phyloP scores from a whole-genome alignment of 768 basidiomycete genomes.

The Hygrocybe coccinea region DNA sequence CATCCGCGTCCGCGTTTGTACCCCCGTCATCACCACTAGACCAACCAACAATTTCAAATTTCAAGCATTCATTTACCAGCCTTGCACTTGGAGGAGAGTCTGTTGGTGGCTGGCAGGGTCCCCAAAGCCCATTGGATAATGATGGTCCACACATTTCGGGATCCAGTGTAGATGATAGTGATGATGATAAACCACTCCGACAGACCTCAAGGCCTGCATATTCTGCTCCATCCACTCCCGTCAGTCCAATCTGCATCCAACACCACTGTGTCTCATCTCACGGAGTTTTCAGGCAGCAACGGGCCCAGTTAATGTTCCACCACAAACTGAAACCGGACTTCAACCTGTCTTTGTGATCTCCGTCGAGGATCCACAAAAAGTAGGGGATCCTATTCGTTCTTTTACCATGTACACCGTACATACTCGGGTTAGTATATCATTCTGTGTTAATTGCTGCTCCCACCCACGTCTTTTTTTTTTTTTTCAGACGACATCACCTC shows the following conservation, averaged over 20 bases:
- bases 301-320: conserved; percentile 7
- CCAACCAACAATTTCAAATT: conserved; percentile 13
- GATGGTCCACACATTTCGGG: conserved; percentile 22
- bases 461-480: conserved; percentile 2
- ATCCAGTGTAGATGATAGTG: conserved; percentile 50
- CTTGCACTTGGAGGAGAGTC: conserved; percentile 37
- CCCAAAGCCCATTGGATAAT: conserved; percentile 39
- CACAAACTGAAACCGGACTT: conserved; percentile 42
- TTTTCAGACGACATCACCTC: conserved; percentile 73
- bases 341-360: conserved; percentile 78
- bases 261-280: background rate
- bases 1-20: conserved; percentile 20
- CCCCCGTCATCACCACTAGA: conserved; percentile 35
- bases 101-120: conserved; percentile 49
- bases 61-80: conserved; percentile 35
- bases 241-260: conserved; percentile 17
- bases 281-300: background rate
- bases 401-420: conserved; percentile 98
- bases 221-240: conserved; percentile 24
- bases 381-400: conserved; percentile 90
- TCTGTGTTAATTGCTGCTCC: background rate
- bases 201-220: conserved; percentile 39
- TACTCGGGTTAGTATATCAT: conserved; percentile 55
- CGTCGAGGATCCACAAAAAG: conserved; percentile 95
- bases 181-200: conserved; percentile 64